phyloP scores from a whole-genome alignment of 1,284 basidiomycete species.

The Abortiporus biennis region DNA sequence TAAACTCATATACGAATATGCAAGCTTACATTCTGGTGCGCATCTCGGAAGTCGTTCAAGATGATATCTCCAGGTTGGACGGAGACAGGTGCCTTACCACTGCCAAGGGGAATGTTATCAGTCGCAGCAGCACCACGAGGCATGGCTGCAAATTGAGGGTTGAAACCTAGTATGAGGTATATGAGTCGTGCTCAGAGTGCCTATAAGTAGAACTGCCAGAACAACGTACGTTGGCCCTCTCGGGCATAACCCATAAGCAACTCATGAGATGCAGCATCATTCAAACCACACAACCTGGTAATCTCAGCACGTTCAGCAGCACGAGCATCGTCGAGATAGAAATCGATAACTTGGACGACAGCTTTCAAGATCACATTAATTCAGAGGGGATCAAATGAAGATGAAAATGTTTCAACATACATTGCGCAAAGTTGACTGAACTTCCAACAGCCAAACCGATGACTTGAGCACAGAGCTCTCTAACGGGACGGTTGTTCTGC shows the following conservation, averaged over 20 bases:
- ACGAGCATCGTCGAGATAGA: conserved; percentile 46
- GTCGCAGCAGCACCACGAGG: conserved; percentile 34
- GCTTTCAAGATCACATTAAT: conserved; percentile 23
- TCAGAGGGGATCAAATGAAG: conserved; percentile 39
- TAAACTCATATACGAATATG: background rate
- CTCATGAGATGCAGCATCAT: conserved; percentile 29
- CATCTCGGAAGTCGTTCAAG: conserved; percentile 42
- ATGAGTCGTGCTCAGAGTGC: too few species aligned
- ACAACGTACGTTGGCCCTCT: conserved; percentile 45
- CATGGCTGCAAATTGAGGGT: conserved; percentile 35
- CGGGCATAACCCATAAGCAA: conserved; percentile 44
- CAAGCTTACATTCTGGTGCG: conserved; percentile 40
- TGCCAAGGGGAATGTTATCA: conserved; percentile 29
- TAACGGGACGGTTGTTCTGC: conserved; percentile 32
- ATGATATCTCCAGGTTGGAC: conserved; percentile 39
- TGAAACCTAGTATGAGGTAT: conserved; percentile 21
- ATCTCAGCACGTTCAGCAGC: conserved; percentile 37
- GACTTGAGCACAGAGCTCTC: conserved; percentile 39
- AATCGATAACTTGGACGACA: conserved; percentile 55
- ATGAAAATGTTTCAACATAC: conserved; percentile 33
- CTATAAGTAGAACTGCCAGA: background rate
- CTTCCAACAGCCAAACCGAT: conserved; percentile 43
- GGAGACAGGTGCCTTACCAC: conserved; percentile 28
- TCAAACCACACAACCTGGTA: conserved; percentile 28
- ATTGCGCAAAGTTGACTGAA: conserved; percentile 36